Percentiles rank a stretch among this genome's conserved stretches.
Conservation (phyloP, 306 rosid genomes). For the Sicyos baderoa region DNA sequence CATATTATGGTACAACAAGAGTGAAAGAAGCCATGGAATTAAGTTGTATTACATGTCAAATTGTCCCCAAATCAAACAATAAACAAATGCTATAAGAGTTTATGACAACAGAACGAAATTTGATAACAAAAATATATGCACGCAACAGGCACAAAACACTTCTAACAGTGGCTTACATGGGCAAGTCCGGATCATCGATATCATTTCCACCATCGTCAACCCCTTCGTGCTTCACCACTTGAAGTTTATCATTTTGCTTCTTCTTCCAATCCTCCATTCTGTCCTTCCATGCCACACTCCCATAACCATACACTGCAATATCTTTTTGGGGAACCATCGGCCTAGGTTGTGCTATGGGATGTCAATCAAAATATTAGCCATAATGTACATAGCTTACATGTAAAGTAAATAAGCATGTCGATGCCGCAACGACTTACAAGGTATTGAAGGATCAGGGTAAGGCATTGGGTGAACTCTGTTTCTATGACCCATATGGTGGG, state of each 20-base stretch:
- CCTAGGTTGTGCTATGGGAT: constrained; percentile 68
- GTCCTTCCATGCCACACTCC: constrained; percentile 95
- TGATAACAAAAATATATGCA: background rate
- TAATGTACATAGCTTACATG: background rate
- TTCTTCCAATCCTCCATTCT: constrained; percentile 96
- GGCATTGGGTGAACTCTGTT: constrained; percentile 66
- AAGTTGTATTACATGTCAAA: background rate
- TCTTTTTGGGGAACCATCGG: constrained; percentile 96
- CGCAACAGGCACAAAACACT: background rate
- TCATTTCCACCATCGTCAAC: constrained; percentile 42
- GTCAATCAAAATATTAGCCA: constrained; percentile 18
- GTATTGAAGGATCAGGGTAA: constrained; percentile 48
- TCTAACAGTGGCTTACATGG: constrained; percentile 46
- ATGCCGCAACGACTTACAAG: constrained; percentile 39
- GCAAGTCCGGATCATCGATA: constrained; percentile 73
- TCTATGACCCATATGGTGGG: constrained; percentile 61
- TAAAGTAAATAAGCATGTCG: background rate
- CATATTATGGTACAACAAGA: background rate
- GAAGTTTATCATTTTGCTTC: constrained; percentile 78
- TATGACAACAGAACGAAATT: background rate
- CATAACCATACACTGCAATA: constrained; percentile 88
- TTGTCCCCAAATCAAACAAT: background rate
- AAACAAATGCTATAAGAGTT: background rate
- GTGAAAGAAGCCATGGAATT: background rate
- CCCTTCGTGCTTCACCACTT: constrained; percentile 87